Evolutionary conservation across 768 basidiomycete genomes (phyloP).

Genomic region (Flagelloscypha sp.): DNA sequence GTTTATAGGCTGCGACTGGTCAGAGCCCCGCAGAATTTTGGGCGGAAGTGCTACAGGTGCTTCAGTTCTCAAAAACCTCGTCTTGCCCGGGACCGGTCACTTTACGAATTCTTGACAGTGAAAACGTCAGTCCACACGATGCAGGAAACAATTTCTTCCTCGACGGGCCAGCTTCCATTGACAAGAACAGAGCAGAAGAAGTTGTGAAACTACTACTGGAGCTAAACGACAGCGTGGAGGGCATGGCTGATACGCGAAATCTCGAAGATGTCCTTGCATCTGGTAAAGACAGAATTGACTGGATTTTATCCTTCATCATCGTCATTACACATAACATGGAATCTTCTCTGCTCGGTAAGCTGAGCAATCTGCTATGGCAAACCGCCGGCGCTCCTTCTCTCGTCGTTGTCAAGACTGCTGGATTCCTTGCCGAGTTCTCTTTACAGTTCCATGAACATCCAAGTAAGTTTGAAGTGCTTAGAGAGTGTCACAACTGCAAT

Average conservation of each 20-base stretch:
- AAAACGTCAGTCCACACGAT: constrained; percentile 57
- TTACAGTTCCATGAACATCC: constrained; percentile 87
- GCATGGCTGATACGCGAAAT: constrained; percentile 48
- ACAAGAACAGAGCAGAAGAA: constrained; percentile 71
- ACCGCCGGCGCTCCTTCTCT: constrained; percentile 55
- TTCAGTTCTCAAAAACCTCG: constrained; percentile 90
- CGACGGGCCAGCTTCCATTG: constrained; percentile 64
- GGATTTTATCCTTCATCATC: constrained; percentile 59
- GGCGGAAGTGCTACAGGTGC: constrained; percentile 79
- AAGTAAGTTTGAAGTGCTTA: too few species aligned
- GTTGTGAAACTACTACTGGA: constrained; percentile 70
- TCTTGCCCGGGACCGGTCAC: constrained; percentile 91
- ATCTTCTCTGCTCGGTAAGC: constrained; percentile 40
- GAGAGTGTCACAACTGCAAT: too few species aligned
- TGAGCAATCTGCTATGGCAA: constrained; percentile 64
- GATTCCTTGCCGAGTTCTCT: constrained; percentile 84
- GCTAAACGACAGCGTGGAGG: constrained; percentile 83
- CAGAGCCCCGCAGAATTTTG: constrained; percentile 85
- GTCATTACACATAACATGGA: constrained; percentile 82
- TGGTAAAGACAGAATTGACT: constrained; percentile 42
- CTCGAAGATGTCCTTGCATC: constrained; percentile 53
- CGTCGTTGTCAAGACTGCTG: constrained; percentile 74
- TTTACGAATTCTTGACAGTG: constrained; percentile 84
- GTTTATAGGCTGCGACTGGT: constrained; percentile 90
- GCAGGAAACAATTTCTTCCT: constrained; percentile 97